Conservation (phyloP, 2,329 filamentous ascomycete species). For the Hymenoscyphus fructigenus region DNA sequence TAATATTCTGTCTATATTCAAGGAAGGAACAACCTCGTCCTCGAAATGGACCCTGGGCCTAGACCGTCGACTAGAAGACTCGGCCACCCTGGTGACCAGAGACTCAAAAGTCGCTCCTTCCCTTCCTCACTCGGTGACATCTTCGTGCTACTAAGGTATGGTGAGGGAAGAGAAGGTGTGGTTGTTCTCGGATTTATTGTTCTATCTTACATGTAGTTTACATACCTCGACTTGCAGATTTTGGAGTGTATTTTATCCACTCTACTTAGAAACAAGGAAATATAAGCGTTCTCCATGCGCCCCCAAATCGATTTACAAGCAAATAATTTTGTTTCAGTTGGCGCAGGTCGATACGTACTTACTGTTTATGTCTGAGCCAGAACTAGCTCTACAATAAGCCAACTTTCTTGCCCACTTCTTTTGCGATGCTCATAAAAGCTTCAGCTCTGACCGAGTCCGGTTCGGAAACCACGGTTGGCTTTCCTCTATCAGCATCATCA, state of each 20-base stretch:
- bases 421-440: slow-evolving; percentile 71
- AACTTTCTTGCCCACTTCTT: slow-evolving; percentile 42
- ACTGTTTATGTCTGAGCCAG: neutral
- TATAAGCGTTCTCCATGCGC: neutral
- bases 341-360: neutral
- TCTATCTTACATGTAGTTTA: neutral
- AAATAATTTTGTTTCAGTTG: neutral
- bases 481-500: slow-evolving; percentile 81
- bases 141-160: too few species aligned
- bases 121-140: too few species aligned
- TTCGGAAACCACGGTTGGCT: slow-evolving; percentile 86
- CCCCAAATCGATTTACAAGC: too few species aligned
- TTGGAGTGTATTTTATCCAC: neutral
- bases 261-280: neutral
- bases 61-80: too few species aligned
- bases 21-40: too few species aligned
- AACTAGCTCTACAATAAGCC: slow-evolving; percentile 23
- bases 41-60: too few species aligned
- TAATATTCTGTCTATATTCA: too few species aligned
- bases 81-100: too few species aligned
- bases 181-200: neutral
- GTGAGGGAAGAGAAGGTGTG: too few species aligned
- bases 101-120: too few species aligned
- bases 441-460: slow-evolving; percentile 70
- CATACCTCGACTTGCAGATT: neutral